phyloP scores from a whole-genome alignment of 1,284 basidiomycete species.

The Moniliella sp. region DNA sequence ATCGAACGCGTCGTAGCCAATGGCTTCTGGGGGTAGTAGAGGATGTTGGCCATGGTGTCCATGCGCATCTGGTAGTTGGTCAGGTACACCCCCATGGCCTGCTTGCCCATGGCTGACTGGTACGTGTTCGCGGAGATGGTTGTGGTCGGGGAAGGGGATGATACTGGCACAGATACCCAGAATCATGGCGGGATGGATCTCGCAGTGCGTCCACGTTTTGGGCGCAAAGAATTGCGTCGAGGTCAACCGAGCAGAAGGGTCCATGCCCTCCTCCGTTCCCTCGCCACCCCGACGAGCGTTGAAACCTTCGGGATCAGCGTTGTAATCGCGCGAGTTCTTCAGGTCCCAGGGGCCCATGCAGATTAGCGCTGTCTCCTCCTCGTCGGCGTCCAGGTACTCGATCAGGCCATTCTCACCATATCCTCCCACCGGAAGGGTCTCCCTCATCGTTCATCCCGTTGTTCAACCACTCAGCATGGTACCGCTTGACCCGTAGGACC shows the following conservation, averaged over 20 bases:
- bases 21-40: constrained; percentile 95
- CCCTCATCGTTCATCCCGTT: no score
- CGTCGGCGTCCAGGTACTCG: constrained; percentile 87
- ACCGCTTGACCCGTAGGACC: constrained; percentile 55
- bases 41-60: constrained; percentile 54
- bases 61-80: constrained; percentile 81
- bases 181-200: constrained; percentile 98
- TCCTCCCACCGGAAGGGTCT: constrained; percentile 47
- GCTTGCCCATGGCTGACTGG: constrained; percentile 74
- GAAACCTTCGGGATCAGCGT: constrained; percentile 40
- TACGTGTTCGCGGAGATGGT: constrained; percentile 99
- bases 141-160: constrained; percentile 98
- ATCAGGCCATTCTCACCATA: constrained; percentile 69
- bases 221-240: constrained; percentile 20
- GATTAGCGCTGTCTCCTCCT: constrained; percentile 98
- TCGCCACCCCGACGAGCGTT: constrained; percentile 37
- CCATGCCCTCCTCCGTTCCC: no score
- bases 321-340: constrained; percentile 41
- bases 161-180: constrained; percentile 93
- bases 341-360: constrained; percentile 93
- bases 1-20: constrained; percentile 92
- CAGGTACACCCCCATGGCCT: constrained; percentile 94
- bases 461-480: constrained; percentile 55
- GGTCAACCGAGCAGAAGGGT: constrained; percentile 63
- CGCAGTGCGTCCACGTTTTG: constrained; percentile 77